Conservation (phyloP, 2,329 filamentous ascomycete genomes). For the Dichotomopilus funicola region DNA sequence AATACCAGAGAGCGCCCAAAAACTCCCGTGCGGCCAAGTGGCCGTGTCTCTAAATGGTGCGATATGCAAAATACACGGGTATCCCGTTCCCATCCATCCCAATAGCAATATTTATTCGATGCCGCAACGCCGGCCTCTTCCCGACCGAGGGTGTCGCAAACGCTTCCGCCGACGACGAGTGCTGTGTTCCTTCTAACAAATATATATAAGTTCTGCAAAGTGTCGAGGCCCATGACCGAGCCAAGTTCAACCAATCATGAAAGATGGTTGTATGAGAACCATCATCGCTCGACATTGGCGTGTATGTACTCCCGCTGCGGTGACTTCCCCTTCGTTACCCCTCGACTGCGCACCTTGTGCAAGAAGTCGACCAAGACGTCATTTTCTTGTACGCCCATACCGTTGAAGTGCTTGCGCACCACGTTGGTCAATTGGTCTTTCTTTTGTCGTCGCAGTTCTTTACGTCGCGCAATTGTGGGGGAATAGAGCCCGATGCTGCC, state of each 20-base stretch:
- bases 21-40: background rate
- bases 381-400: conserved; percentile 69
- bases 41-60: no score
- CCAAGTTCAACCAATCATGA: background rate
- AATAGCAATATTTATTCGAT: no score
- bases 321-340: conserved; percentile 33
- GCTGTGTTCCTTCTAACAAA: no score
- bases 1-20: background rate
- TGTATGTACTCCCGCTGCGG: conserved; percentile 23
- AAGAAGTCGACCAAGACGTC: conserved; percentile 76
- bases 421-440: conserved; percentile 66
- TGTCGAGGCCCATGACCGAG: no score
- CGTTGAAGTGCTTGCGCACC: conserved; percentile 79
- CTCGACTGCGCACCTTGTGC: conserved; percentile 60
- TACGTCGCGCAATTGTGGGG: conserved; percentile 66
- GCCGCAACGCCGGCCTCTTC: no score
- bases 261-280: background rate
- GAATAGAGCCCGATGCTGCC: conserved; percentile 63
- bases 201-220: no score
- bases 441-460: conserved; percentile 58
- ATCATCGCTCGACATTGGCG: conserved; percentile 14
- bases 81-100: no score
- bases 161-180: no score
- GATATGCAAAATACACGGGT: no score
- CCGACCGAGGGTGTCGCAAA: no score